Evolutionary conservation across 352 stramenopile genomes (phyloP), one percentile per base, ranked within the genome.

Genomic region (Blastocystis hominis): DNA sequence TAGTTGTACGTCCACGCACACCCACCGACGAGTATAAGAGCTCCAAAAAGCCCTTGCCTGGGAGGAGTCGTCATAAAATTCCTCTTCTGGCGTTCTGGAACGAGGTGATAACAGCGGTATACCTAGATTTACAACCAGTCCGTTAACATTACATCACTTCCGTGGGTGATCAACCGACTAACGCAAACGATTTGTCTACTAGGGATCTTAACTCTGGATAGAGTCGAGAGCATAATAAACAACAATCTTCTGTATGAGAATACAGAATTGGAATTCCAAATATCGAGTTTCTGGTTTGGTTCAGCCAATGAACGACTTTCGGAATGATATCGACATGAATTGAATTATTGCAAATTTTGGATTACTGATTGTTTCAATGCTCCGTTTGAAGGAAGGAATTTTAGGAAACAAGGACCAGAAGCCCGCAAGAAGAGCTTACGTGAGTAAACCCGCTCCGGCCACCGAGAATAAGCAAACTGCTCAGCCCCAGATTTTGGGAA

Each of bases 1-100:
- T 84, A 84, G 40, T 47, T 84, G 44, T 84, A 84, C 9, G 72
- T 68, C 72, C 72, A 84, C 15, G 72, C 53, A 42, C 66, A 53
- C n/a, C 72, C 72, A 44, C 72, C 72, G 36, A 84, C 46, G 1
- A 84, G 36, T 30, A 84, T 24, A 69, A 84, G 34, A 47, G 72
- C 72, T 6, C 72, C 72, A 36, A 84, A 66, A 13, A 84, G 53
- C 17, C 72, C 72, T 24, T 84, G 50, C 44, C 62, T 64, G 7
- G 72, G 72, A 54, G 50, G 72, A 36, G 72, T 84, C 20, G 72
- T 84, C 50, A 66, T 59, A 10, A 84, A 47, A 17, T 84, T 34
- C 24, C 72, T 44, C 44, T 84, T 84, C 55, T 84, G 72, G 5
- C 13, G 66, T 0, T 64, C 40, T 15, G 72, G 72, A 40, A 84